Conservation (phyloP, 2,329 filamentous ascomycete species). For the Orbilia oligospora region DNA sequence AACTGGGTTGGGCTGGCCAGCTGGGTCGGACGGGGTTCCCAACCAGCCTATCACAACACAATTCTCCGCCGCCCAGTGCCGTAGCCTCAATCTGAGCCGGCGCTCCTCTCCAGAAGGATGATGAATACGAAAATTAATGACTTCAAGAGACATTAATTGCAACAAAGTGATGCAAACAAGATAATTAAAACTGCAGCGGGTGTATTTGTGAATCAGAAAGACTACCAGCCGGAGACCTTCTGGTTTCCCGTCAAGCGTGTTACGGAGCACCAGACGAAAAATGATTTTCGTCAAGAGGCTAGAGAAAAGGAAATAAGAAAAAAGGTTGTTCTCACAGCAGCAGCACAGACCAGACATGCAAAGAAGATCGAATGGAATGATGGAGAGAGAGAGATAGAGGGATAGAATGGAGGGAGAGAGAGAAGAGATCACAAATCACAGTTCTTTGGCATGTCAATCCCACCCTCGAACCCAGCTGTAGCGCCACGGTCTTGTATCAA, state of each 20-base stretch:
- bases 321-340: constrained; percentile 42
- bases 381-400: not conserved
- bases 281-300: constrained; percentile 28
- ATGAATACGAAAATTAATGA: constrained; percentile 19
- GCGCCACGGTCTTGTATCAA: constrained; percentile 24
- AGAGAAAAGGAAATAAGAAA: not conserved
- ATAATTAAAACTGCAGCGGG: not conserved
- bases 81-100: constrained; percentile 11
- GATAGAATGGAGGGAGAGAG: not conserved
- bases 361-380: constrained; percentile 4
- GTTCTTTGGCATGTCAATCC: constrained; percentile 13
- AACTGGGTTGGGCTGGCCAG: not conserved
- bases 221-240: not conserved
- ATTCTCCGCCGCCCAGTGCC: constrained; percentile 8
- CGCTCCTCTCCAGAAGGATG: constrained; percentile 46
- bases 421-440: constrained; percentile 35
- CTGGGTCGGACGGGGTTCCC: no score
- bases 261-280: constrained; percentile 35
- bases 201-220: not conserved
- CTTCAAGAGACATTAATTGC: constrained; percentile 18
- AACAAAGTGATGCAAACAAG: constrained; percentile 3
- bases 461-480: not conserved
- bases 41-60: constrained; percentile 26
- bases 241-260: constrained; percentile 42
- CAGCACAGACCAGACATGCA: constrained; percentile 22